Evolutionary conservation across 129 eudicot species (phyloP), one percentile per base, ranked within the genome.

Genomic region (Tagetes erecta): DNA sequence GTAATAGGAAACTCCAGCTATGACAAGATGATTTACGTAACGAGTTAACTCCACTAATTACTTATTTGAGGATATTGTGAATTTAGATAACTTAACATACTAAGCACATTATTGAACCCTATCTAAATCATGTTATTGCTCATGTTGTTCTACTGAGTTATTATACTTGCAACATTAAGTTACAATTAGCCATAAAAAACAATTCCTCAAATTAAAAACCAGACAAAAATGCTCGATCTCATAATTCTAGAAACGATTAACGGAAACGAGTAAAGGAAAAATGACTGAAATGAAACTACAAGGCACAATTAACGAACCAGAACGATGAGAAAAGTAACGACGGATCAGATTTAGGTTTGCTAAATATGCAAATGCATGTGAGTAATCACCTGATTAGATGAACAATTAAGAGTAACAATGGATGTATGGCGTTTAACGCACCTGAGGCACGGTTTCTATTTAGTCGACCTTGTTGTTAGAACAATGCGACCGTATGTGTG

Each of bases 1-100:
- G 74, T 78, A 74, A 89, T 86, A 57, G 53, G 97, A 86, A 64
- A 93, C 84, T 83, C 98, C 97, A 79, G 90, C 82, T 73, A 96
- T 93, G 92, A 41, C 14, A 73, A 58, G 40, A 64, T 12, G 44
- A 70, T 42, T 69, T 51, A 59, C 34, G 2, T 63, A 68, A 64
- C 11, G 65, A 68, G 53, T 69, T 46, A 59, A 60, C 52, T 58
- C 44, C 11, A 20, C 13, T 33, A 47, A 3, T 47, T 1, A 47
- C 14, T 47, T 47, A 47, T 14, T 11, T n/a, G 4, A 1, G 20
- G 13, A 47, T 47, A 47, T 2, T 47, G 13, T 47, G 11, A 47
- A 47, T 47, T 47, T 47, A 47, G 53, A 14, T 20, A 20, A 42
- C 1, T 42, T 9, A 42, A 42, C 1, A 20, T 20, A 20, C 27